Conservation (phyloP, 441 rosid species). For the Populus hybrid region DNA sequence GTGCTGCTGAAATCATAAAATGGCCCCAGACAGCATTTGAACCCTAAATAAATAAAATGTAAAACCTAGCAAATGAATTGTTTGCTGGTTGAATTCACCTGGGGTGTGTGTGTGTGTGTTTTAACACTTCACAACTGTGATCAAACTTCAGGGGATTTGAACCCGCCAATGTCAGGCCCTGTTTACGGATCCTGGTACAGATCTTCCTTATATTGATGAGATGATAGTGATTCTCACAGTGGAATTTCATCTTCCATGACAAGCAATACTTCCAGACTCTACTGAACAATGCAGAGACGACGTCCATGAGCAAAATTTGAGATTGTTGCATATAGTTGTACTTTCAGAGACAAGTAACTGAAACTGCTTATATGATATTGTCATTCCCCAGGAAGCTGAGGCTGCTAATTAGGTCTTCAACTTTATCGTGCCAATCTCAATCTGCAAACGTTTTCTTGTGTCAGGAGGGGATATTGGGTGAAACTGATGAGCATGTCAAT, state of each 20-base stretch:
- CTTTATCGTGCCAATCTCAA: background rate
- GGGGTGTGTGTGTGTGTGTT: background rate
- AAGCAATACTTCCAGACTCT: background rate
- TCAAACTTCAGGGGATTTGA: background rate
- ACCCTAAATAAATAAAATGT: background rate
- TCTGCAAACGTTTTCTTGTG: constrained; percentile 7
- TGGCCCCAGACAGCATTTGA: background rate
- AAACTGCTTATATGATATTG: background rate
- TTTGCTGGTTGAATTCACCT: background rate
- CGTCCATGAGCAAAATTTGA: background rate
- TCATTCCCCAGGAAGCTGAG: background rate
- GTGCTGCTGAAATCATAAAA: background rate
- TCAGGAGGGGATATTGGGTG: constrained; percentile 44
- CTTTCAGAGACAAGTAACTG: background rate
- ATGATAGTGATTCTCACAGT: background rate
- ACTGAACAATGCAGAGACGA: background rate
- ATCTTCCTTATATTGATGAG: background rate
- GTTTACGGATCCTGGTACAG: background rate
- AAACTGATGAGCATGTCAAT: constrained; percentile 40
- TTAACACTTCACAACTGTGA: background rate
- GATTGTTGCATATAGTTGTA: background rate
- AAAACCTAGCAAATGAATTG: background rate
- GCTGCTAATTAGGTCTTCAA: background rate
- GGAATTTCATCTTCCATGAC: background rate
- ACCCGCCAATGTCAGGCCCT: background rate